phyloP scores from a whole-genome alignment of 768 basidiomycete genomes.

The Podaxis carcinomalis region DNA sequence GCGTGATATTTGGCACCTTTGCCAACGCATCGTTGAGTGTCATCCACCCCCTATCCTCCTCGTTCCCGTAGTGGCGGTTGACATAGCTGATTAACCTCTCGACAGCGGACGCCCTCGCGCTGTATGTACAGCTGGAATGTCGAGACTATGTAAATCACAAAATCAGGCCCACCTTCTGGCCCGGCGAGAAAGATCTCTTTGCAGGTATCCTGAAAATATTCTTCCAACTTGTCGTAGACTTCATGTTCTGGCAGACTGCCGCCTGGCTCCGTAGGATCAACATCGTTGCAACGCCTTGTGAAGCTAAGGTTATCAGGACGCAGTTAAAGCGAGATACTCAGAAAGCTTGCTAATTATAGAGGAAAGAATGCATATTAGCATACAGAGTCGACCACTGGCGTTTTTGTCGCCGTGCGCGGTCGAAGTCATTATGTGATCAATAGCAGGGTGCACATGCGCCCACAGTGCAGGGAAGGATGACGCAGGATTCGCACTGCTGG shows the following conservation, averaged over 20 bases:
- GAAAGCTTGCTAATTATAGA: conserved; percentile 62
- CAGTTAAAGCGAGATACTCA: conserved; percentile 12
- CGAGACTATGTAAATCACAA: conserved; percentile 68
- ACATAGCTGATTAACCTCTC: conserved; percentile 77
- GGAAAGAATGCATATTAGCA: conserved; percentile 76
- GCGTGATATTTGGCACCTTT: neutral
- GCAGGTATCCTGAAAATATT: conserved; percentile 59
- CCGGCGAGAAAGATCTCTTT: conserved; percentile 59
- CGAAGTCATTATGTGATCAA: conserved; percentile 74
- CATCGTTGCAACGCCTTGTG: conserved; percentile 44
- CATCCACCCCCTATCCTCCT: conserved; percentile 79
- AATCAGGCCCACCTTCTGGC: conserved; percentile 60
- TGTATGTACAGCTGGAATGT: conserved; percentile 69
- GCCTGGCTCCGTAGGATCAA: conserved; percentile 8
- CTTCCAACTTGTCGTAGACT: conserved; percentile 70
- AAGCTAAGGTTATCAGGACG: conserved; percentile 29
- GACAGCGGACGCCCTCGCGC: conserved; percentile 60
- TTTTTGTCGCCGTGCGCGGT: conserved; percentile 58
- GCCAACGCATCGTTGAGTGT: conserved; percentile 62
- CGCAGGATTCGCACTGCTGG: conserved; percentile 69
- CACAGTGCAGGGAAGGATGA: conserved; percentile 69
- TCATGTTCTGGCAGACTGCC: conserved; percentile 36
- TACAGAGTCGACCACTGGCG: conserved; percentile 74
- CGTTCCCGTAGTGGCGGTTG: conserved; percentile 73
- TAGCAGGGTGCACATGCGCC: conserved; percentile 70